Conservation (phyloP, 2,329 filamentous ascomycete species). For the Daldinia sp. region DNA sequence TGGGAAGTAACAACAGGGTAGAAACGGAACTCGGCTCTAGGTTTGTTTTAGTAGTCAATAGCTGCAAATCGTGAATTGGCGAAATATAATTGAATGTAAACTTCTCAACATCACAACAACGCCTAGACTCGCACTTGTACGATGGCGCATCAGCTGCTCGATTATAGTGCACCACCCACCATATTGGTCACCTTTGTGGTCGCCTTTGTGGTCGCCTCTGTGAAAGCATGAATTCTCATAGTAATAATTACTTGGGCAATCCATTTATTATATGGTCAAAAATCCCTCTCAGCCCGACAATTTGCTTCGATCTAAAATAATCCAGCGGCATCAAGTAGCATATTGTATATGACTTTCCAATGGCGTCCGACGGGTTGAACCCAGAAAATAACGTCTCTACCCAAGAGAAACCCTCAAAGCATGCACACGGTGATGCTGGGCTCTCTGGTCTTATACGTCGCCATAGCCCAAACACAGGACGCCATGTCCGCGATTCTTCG, state of each 20-base stretch:
- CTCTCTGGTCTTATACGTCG: conserved; percentile 44
- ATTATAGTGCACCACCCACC: neutral
- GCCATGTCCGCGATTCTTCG: conserved; percentile 43
- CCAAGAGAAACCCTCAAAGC: conserved; percentile 20
- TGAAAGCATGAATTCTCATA: neutral
- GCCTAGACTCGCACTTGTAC: neutral
- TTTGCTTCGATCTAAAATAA: neutral
- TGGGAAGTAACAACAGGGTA: neutral
- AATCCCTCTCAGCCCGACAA: neutral
- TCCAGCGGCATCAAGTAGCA: neutral
- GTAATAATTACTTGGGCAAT: neutral
- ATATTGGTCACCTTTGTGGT: neutral
- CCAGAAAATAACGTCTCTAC: conserved; percentile 11
- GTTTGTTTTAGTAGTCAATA: neutral
- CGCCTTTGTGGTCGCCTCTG: too few relatives aligned
- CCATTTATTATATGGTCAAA: neutral
- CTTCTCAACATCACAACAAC: neutral
- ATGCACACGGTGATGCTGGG: conserved; percentile 12
- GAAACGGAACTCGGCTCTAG: neutral
- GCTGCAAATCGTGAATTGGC: neutral
- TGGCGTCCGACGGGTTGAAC: conserved; percentile 14
- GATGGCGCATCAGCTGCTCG: conserved; percentile 6
- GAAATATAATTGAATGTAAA: neutral
- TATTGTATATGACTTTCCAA: conserved; percentile 4
- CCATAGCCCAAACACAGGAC: conserved; percentile 34